Evolutionary conservation across 805 yeast genomes (phyloP).

Genomic region (Suhomyces xylopsoci): DNA sequence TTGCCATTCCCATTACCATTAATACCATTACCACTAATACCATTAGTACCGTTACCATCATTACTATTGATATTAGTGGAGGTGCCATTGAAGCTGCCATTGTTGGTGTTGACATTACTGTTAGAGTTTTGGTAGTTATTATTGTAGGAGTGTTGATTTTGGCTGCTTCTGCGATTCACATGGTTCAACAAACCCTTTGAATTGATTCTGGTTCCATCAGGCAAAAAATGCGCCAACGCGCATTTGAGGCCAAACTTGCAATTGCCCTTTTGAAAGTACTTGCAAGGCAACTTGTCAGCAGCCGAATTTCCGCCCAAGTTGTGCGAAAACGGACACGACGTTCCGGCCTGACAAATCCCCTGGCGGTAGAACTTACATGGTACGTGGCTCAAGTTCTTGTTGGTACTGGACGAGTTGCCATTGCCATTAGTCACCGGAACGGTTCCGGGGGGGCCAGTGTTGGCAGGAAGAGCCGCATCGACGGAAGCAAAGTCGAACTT

Average conservation of each 20-base stretch:
- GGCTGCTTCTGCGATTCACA: neutral
- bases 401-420: conserved; percentile 9
- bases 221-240: conserved; percentile 86
- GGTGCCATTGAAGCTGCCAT: too few relatives aligned
- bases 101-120: too few relatives aligned
- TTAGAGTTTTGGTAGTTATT: too few relatives aligned
- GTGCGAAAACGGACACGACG: conserved; percentile 88
- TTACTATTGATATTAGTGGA: too few relatives aligned
- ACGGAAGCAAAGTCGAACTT: conserved; percentile 14
- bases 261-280: conserved; percentile 93
- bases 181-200: conserved; percentile 25
- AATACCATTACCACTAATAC: too few relatives aligned
- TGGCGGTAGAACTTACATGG: conserved; percentile 93
- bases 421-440: conserved; percentile 13
- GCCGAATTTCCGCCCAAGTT: conserved; percentile 52
- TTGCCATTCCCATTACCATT: too few relatives aligned
- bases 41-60: too few relatives aligned
- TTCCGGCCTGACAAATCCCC: conserved; percentile 95
- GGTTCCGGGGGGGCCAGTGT: conserved; percentile 36
- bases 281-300: conserved; percentile 69
- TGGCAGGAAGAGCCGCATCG: conserved; percentile 29
- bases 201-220: conserved; percentile 84
- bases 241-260: conserved; percentile 94
- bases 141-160: neutral
- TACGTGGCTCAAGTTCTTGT: conserved; percentile 77